phyloP scores from a whole-genome alignment of 78 protist species.

The Pigoraptor vietnamica region DNA sequence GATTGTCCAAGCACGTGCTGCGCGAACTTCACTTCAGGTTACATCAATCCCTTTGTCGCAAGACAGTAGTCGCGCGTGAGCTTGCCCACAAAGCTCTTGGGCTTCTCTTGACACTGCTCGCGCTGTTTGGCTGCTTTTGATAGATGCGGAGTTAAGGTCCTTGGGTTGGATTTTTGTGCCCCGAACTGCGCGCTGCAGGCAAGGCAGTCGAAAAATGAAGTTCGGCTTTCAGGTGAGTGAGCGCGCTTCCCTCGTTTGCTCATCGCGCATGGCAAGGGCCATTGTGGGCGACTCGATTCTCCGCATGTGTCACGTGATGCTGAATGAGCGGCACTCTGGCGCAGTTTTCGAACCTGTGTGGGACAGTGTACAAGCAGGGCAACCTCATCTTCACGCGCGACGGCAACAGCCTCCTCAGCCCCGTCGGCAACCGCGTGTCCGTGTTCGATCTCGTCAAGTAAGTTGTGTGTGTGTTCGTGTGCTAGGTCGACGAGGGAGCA shows the following conservation, averaged over 20 bases:
- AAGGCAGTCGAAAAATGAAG: no score
- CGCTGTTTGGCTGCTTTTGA: neutral
- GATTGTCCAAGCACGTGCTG: neutral
- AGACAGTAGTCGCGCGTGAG: neutral
- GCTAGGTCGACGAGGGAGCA: slow-evolving; percentile 56
- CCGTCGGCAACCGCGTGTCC: slow-evolving; percentile 89
- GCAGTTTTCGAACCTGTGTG: slow-evolving; percentile 76
- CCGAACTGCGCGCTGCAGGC: no score
- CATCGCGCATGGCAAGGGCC: neutral
- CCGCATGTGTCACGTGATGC: no score
- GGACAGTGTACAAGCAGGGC: slow-evolving; percentile 85
- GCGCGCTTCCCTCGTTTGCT: neutral
- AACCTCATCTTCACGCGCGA: slow-evolving; percentile 83
- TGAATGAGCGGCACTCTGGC: neutral
- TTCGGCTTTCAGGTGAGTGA: neutral
- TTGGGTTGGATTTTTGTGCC: no score
- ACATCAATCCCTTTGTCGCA: neutral
- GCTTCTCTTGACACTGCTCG: neutral
- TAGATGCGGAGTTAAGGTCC: neutral
- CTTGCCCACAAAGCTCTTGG: neutral
- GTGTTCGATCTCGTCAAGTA: slow-evolving; percentile 73
- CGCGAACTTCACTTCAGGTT: neutral
- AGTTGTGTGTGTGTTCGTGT: slow-evolving; percentile 62
- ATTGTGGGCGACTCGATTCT: no score
- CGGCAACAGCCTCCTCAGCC: slow-evolving; percentile 73